phyloP scores from a whole-genome alignment of 805 yeast genomes.

The Maudiozyma pseudohumilis region DNA sequence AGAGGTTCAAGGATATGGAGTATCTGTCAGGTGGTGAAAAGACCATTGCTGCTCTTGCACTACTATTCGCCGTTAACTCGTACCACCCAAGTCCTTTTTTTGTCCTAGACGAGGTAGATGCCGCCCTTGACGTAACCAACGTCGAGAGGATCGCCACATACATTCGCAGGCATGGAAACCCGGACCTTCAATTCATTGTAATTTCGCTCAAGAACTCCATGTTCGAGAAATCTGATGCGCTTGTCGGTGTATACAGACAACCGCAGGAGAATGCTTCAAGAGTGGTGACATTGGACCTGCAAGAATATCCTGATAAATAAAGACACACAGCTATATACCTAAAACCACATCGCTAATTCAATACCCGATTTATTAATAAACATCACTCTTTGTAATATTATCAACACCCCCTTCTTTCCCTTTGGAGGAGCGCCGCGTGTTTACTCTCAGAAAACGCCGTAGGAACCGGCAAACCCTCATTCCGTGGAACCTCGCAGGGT shows the following conservation, averaged over 20 bases:
- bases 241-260: conserved; percentile 88
- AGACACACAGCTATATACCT: neutral
- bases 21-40: conserved; percentile 93
- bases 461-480: too few species aligned
- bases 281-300: conserved; percentile 63
- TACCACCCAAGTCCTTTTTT: conserved; percentile 92
- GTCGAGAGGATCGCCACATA: conserved; percentile 82
- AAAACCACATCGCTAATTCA: too few species aligned
- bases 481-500: too few species aligned
- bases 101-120: conserved; percentile 95
- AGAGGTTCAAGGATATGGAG: conserved; percentile 87
- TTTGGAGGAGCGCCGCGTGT: too few species aligned
- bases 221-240: conserved; percentile 79
- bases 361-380: too few species aligned
- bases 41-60: conserved; percentile 90
- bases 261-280: conserved; percentile 63
- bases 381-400: too few species aligned
- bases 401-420: too few species aligned
- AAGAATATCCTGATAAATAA: conserved; percentile 41
- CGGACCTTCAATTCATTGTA: conserved; percentile 81
- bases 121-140: conserved; percentile 86
- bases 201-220: conserved; percentile 81
- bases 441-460: too few species aligned
- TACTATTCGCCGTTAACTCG: conserved; percentile 83
- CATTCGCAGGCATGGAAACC: conserved; percentile 63